phyloP scores from a whole-genome alignment of 139 green algal species.

The Chlorella sorokiniana region DNA sequence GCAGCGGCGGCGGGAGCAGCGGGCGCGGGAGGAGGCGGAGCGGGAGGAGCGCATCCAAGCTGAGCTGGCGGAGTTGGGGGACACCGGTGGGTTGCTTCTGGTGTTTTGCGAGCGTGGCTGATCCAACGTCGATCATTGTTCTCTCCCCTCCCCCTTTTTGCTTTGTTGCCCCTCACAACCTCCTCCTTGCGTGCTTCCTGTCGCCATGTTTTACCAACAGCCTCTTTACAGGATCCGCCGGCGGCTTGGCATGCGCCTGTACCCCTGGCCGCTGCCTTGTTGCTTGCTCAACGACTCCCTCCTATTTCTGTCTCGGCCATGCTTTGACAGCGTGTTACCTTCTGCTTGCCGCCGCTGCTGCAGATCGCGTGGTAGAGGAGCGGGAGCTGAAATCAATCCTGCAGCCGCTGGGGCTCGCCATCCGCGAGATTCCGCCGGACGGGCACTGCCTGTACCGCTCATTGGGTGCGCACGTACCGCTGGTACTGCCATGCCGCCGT shows the following conservation, averaged over 20 bases:
- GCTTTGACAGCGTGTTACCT: background rate
- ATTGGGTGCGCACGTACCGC: constrained; percentile 36
- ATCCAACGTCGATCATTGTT: too few species aligned
- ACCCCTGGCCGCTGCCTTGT: too few species aligned
- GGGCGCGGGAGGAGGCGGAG: constrained; percentile 65
- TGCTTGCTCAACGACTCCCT: background rate
- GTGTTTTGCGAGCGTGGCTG: background rate
- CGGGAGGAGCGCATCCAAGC: constrained; percentile 78
- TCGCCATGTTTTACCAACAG: too few species aligned
- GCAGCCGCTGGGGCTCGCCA: constrained; percentile 61
- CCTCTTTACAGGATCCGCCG: too few species aligned
- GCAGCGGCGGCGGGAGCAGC: constrained; percentile 65
- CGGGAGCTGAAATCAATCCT: constrained; percentile 65
- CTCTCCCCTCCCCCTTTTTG: too few species aligned
- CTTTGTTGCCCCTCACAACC: background rate
- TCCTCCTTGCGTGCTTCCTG: too few species aligned
- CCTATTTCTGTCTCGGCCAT: background rate
- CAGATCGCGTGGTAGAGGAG: constrained; percentile 69
- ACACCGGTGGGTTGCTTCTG: constrained; percentile 39
- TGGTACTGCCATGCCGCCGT: background rate
- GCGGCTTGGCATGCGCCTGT: too few species aligned
- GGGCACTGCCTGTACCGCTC: constrained; percentile 95
- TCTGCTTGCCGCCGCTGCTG: background rate
- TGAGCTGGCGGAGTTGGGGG: constrained; percentile 76
- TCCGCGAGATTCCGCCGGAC: constrained; percentile 87